Evolutionary conservation across 1,139 yeast genomes (phyloP).

Genomic region (Protomyces gravidus): DNA sequence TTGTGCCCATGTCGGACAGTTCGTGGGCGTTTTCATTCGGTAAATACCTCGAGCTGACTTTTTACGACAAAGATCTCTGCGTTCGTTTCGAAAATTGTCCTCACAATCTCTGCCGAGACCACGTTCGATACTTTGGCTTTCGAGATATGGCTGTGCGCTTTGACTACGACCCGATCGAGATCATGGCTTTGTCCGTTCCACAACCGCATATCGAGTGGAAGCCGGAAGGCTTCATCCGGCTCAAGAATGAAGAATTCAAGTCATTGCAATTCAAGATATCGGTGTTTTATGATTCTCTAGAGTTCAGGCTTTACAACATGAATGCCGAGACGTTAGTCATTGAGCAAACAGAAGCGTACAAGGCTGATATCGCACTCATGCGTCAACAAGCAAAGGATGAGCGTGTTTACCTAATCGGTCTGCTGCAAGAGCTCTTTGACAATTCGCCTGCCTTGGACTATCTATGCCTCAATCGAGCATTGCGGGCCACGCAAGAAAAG

Average conservation of each 20-base stretch:
- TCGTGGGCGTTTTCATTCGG: slow-evolving; percentile 92
- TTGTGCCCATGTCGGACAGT: slow-evolving; percentile 77
- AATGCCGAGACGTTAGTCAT: slow-evolving; percentile 65
- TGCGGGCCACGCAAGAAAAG: slow-evolving; percentile 69
- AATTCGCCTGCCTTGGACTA: slow-evolving; percentile 61
- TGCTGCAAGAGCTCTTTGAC: slow-evolving; percentile 54
- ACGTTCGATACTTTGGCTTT: slow-evolving; percentile 76
- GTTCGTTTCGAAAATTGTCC: slow-evolving; percentile 57
- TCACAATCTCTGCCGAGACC: slow-evolving; percentile 76
- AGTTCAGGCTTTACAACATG: slow-evolving; percentile 66
- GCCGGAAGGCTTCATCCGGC: slow-evolving; percentile 62
- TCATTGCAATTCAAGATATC: slow-evolving; percentile 53
- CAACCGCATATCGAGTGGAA: slow-evolving; percentile 66
- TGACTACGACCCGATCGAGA: slow-evolving; percentile 70
- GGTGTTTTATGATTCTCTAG: slow-evolving; percentile 68
- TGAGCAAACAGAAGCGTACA: slow-evolving; percentile 69
- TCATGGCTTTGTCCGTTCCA: slow-evolving; percentile 75
- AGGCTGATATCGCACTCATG: slow-evolving; percentile 55
- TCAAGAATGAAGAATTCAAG: slow-evolving; percentile 62
- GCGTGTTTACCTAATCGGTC: slow-evolving; percentile 45
- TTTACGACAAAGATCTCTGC: slow-evolving; percentile 59
- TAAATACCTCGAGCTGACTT: slow-evolving; percentile 77
- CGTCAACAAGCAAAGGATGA: slow-evolving; percentile 55
- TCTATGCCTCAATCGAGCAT: slow-evolving; percentile 62
- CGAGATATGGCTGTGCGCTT: slow-evolving; percentile 74